Evolutionary conservation across 2,329 filamentous ascomycete genomes (phyloP).

Genomic region (Penicillium corylophilum): DNA sequence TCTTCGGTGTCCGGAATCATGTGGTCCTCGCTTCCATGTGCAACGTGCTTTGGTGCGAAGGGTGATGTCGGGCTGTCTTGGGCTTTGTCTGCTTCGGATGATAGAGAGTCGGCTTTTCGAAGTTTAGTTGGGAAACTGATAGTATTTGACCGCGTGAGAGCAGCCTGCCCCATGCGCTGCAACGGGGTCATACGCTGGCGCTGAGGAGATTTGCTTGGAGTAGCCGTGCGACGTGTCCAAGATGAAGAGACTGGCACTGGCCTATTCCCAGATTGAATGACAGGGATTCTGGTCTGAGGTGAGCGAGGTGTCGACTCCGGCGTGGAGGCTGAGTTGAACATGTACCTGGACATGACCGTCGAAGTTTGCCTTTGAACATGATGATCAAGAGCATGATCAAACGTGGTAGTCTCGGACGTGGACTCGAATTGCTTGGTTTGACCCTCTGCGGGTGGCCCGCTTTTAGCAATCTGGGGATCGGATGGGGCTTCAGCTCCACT

Average conservation of each 20-base stretch:
- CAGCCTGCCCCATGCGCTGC: constrained; percentile 42
- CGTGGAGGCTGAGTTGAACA: constrained; percentile 26
- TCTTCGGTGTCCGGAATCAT: constrained; percentile 54
- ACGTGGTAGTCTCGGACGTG: constrained; percentile 19
- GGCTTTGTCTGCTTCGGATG: constrained; percentile 6
- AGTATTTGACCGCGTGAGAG: constrained; percentile 39
- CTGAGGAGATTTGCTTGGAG: constrained; percentile 10
- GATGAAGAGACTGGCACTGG: constrained; percentile 6
- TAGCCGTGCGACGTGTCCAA: constrained; percentile 12
- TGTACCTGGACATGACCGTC: constrained; percentile 35
- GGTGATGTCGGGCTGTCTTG: not conserved
- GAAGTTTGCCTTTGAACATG: constrained; percentile 40
- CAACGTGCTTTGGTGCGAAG: constrained; percentile 11
- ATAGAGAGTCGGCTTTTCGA: constrained; percentile 6
- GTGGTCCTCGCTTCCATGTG: constrained; percentile 52
- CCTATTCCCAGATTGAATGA: constrained; percentile 6
- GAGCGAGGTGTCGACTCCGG: constrained; percentile 1
- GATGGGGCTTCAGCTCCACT: not conserved
- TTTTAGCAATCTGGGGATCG: not conserved
- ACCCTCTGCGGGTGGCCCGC: not conserved
- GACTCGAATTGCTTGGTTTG: constrained; percentile 3
- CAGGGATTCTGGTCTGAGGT: constrained; percentile 11
- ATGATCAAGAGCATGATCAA: constrained; percentile 36
- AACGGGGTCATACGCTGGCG: constrained; percentile 38
- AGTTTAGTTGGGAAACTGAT: constrained; percentile 29